Conservation (phyloP, 2,329 filamentous ascomycete genomes). For the Fusarium sp. region DNA sequence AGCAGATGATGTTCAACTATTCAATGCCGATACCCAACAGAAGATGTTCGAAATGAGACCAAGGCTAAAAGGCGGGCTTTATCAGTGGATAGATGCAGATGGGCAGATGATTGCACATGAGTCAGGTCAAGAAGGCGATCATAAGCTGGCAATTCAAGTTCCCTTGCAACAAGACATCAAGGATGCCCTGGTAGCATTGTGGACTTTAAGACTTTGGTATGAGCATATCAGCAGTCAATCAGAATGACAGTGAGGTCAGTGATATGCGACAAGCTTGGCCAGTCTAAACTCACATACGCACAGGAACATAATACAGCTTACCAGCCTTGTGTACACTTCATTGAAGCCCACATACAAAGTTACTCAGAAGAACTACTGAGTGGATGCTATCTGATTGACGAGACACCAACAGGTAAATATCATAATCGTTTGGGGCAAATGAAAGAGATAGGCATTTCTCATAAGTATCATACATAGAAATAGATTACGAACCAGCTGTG, state of each 20-base stretch:
- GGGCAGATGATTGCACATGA: constrained; percentile 10
- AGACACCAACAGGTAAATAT: not conserved
- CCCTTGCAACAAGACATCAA: not conserved
- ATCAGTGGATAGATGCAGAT: constrained; percentile 15
- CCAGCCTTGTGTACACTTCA: not conserved
- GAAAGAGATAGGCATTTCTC: not conserved
- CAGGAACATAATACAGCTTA: not conserved
- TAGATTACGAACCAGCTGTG: not conserved
- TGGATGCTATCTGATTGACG: not conserved
- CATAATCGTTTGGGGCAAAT: not conserved
- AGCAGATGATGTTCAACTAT: constrained; percentile 7
- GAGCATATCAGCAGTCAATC: not conserved
- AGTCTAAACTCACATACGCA: not conserved
- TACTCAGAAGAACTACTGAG: not conserved
- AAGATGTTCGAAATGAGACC: constrained; percentile 18
- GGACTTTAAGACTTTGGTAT: constrained; percentile 32
- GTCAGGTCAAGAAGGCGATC: not conserved
- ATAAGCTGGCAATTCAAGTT: not conserved
- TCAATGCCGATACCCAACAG: not conserved
- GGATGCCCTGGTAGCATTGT: constrained; percentile 24
- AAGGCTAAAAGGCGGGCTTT: constrained; percentile 5
- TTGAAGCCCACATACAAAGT: not conserved
- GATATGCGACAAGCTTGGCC: accelerated
- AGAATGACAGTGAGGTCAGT: not conserved
- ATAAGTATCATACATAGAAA: not conserved